Evolutionary conservation across 129 eudicot genomes (phyloP).

Genomic region (Sambucus nigra): DNA sequence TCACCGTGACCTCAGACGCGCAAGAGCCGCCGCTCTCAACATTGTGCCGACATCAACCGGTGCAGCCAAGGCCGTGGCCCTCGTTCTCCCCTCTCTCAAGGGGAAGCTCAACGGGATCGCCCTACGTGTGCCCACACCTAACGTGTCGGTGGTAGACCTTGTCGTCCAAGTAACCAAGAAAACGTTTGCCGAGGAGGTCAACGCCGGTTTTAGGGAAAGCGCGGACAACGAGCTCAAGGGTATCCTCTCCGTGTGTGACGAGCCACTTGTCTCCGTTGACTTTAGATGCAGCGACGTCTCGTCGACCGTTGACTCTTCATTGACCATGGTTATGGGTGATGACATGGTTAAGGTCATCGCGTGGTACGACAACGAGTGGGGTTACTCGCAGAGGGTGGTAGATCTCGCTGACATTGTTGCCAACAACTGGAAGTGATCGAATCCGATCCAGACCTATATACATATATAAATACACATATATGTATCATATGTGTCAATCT

Average conservation of each 20-base stretch:
- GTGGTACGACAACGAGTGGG: constrained; percentile 99
- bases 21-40: constrained; percentile 96
- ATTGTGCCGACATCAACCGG: constrained; percentile 97
- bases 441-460: no score
- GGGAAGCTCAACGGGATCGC: constrained; percentile 97
- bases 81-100: constrained; percentile 80
- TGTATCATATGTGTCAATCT: no score
- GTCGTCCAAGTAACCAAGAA: constrained; percentile 89
- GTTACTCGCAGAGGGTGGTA: constrained; percentile 95
- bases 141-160: constrained; percentile 92
- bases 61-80: constrained; percentile 98
- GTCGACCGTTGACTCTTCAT: constrained; percentile 78
- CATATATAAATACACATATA: no score
- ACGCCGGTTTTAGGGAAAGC: constrained; percentile 76
- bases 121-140: constrained; percentile 93
- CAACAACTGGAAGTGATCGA: constrained; percentile 64
- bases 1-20: constrained; percentile 94
- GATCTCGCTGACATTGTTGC: constrained; percentile 96
- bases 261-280: constrained; percentile 91
- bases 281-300: constrained; percentile 89
- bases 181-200: constrained; percentile 91
- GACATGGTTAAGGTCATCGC: constrained; percentile 99
- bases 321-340: constrained; percentile 99
- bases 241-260: constrained; percentile 71
- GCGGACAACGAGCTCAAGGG: constrained; percentile 76